Evolutionary conservation across 2,329 filamentous ascomycete species (phyloP), one percentile per base, ranked within the genome.

Genomic region (Aphanocladium album): DNA sequence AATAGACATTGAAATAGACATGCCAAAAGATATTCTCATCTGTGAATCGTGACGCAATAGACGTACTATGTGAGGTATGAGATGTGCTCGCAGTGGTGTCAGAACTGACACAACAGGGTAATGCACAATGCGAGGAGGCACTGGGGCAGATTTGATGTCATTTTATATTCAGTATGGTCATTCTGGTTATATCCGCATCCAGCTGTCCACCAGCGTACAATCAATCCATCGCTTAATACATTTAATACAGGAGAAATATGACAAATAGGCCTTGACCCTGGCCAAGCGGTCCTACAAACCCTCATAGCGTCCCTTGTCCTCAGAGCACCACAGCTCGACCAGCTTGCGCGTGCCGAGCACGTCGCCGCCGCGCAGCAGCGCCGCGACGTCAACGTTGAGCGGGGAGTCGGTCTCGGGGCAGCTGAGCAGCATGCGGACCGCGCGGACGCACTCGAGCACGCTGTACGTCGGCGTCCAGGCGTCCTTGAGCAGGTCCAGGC

Each of bases 381-480:
- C 85, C 59, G 90, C 90, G 35, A 91, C 80, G 72, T 95, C 90
- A 27, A 95, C 83, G 73, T 93, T 93, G 63, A 95, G 78, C 67
- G 90, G 90, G 66, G 83, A 88, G 69, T 93, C 89, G 51, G 85
- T 81, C 72, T 87, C 90, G 1, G 89, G 88, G 64, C 81, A 85
- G 57, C 73, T 67, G 60, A 77, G 78, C 67, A 95, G 79, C 77
- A 89, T 83, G 66, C 89, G 84, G 64, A 93, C 83, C 51, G 86
- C 86, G 67, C 89, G 87, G 69, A 93, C 77, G 63, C 88, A 89
- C 69, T 88, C 84, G 39, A 88, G 83, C 21, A 98, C 82, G 45
- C 88, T 93, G 74, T 96, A 95, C 19, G 91, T 87, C 1, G 93
- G 90, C 62, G 90, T 89, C 93, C 93, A 98, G 19, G 83, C 83